Percentiles rank a stretch among this genome's conserved stretches.
Conservation (phyloP, 2,329 filamentous ascomycete genomes). For the Verticillium zaregamsianum region DNA sequence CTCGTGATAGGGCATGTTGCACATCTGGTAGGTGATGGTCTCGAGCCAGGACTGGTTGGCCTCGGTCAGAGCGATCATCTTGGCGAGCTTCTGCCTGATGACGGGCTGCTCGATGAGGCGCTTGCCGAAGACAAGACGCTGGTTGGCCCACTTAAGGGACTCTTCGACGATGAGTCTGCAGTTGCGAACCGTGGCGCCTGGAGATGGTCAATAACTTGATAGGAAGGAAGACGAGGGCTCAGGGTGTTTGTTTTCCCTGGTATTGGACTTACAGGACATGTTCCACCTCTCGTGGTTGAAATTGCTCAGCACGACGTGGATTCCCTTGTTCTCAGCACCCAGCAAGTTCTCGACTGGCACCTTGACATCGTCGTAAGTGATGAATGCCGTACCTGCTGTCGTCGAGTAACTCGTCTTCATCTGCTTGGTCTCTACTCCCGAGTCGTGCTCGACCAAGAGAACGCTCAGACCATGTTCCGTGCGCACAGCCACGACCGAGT, state of each 20-base stretch:
- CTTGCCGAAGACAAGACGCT: slow-evolving; percentile 80
- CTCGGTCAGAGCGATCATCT: slow-evolving; percentile 81
- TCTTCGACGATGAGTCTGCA: slow-evolving; percentile 72
- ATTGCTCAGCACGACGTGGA: slow-evolving; percentile 78
- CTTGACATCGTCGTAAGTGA: slow-evolving; percentile 84
- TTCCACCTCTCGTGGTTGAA: slow-evolving; percentile 86
- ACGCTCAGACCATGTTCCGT: slow-evolving; percentile 78
- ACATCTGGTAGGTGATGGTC: slow-evolving; percentile 83
- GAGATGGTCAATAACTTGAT: slow-evolving; percentile 13
- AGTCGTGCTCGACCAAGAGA: slow-evolving; percentile 67
- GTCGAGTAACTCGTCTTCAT: slow-evolving; percentile 83
- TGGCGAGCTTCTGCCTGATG: slow-evolving; percentile 78
- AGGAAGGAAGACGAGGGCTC: background rate
- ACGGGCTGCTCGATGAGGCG: slow-evolving; percentile 78
- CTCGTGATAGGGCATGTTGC: slow-evolving; percentile 73
- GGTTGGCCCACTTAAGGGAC: slow-evolving; percentile 84
- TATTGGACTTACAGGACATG: slow-evolving; percentile 55
- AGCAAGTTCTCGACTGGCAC: slow-evolving; percentile 75
- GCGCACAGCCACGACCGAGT: slow-evolving; percentile 77
- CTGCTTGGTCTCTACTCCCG: slow-evolving; percentile 69
- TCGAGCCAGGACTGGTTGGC: slow-evolving; percentile 85
- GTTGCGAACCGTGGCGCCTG: slow-evolving; percentile 56
- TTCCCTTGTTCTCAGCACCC: slow-evolving; percentile 81
- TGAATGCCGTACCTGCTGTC: slow-evolving; percentile 71
- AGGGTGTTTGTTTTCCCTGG: slow-evolving; percentile 9